phyloP scores from a whole-genome alignment of 768 basidiomycete genomes.

The Pleurotus platypus region DNA sequence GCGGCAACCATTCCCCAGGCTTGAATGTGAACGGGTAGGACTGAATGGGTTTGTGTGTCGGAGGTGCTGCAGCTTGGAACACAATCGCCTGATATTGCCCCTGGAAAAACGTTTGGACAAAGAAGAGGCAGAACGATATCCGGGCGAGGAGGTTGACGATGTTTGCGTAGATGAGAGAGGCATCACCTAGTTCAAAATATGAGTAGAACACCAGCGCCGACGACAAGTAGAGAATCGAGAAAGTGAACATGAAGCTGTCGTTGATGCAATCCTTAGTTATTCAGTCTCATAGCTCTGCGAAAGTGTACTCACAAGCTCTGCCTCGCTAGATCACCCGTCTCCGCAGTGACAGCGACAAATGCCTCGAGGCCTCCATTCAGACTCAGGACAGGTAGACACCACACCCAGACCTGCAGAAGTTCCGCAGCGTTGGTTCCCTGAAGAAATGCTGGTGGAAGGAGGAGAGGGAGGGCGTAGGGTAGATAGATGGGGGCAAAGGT shows the following conservation, averaged over 20 bases:
- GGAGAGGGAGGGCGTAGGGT: slow-evolving; percentile 58
- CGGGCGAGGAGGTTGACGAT: slow-evolving; percentile 61
- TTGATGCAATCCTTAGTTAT: slow-evolving; percentile 2
- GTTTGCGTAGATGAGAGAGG: slow-evolving; percentile 74
- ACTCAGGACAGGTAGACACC: slow-evolving; percentile 87
- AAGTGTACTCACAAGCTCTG: slow-evolving; percentile 57
- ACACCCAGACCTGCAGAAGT: slow-evolving; percentile 78
- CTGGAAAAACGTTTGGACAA: slow-evolving; percentile 45
- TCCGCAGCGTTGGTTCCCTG: slow-evolving; percentile 71
- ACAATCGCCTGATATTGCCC: background rate
- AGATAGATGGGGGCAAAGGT: slow-evolving; percentile 78
- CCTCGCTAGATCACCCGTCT: slow-evolving; percentile 55
- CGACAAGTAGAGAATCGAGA: slow-evolving; percentile 65
- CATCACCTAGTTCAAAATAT: slow-evolving; percentile 50
- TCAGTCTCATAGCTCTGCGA: background rate
- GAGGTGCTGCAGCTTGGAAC: no score
- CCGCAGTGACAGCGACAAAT: slow-evolving; percentile 79
- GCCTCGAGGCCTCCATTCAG: slow-evolving; percentile 92
- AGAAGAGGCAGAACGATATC: slow-evolving; percentile 56
- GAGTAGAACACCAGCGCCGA: slow-evolving; percentile 42
- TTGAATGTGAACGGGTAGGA: no score
- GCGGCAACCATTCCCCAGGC: no score
- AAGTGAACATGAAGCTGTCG: slow-evolving; percentile 71
- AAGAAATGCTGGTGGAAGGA: slow-evolving; percentile 70
- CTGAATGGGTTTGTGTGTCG: no score